Evolutionary conservation across 495 filamentous ascomycete genomes (phyloP).

Genomic region (Pyrenula aspistea): DNA sequence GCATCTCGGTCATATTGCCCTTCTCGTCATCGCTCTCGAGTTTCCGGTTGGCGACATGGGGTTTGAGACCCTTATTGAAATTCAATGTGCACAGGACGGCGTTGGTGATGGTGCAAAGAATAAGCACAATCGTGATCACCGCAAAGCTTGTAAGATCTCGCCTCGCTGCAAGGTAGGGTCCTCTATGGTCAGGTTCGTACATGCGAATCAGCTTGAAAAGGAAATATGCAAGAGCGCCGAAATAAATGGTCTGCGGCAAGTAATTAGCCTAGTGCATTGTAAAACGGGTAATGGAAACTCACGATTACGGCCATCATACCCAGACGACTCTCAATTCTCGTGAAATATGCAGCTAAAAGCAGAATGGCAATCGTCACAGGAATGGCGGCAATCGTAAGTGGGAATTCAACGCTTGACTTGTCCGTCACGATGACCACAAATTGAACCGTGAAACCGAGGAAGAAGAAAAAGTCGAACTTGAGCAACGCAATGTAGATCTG

Average conservation of each 20-base stretch:
- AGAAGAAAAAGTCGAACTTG: constrained; percentile 99
- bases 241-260: constrained; percentile 53
- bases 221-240: constrained; percentile 88
- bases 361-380: constrained; percentile 84
- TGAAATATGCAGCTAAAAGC: constrained; percentile 70
- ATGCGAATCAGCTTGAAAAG: constrained; percentile 96
- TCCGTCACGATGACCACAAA: constrained; percentile 84
- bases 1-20: constrained; percentile 49
- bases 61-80: constrained; percentile 84
- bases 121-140: constrained; percentile 77
- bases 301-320: constrained; percentile 70
- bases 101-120: constrained; percentile 80
- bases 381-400: constrained; percentile 76
- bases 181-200: constrained; percentile 47
- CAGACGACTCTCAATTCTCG: constrained; percentile 63
- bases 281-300: constrained; percentile 14
- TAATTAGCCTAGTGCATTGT: constrained; percentile 8
- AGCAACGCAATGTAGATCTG: constrained; percentile 97
- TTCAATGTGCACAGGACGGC: constrained; percentile 79
- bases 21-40: constrained; percentile 55
- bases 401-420: constrained; percentile 60
- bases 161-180: constrained; percentile 59
- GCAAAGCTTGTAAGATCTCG: constrained; percentile 84
- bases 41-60: constrained; percentile 61
- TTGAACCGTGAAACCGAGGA: constrained; percentile 94